Percentiles rank a stretch among this genome's conserved stretches.
Conservation (phyloP, 179 eudicot genomes). For the Carnegiea gigantea region DNA sequence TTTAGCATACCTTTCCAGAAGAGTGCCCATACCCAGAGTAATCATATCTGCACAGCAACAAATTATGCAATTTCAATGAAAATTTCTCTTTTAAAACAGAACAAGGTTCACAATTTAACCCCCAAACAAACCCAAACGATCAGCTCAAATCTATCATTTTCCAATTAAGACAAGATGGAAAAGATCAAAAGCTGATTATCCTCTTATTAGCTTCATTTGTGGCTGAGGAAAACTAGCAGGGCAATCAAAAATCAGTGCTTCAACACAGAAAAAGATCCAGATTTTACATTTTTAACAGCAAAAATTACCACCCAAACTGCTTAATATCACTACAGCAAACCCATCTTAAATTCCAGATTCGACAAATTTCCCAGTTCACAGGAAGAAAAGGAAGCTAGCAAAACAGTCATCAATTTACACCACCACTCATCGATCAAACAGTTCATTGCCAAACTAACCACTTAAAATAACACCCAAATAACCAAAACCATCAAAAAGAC, state of each 20-base stretch:
- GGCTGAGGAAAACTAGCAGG: background rate
- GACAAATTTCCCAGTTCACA: background rate
- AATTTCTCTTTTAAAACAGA: background rate
- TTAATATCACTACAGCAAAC: background rate
- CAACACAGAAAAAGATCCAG: background rate
- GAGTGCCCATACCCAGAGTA: slow-evolving; percentile 95
- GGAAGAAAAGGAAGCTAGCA: background rate
- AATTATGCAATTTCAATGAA: slow-evolving; percentile 7
- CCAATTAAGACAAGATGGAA: background rate
- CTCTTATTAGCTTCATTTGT: background rate
- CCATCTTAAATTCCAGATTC: background rate
- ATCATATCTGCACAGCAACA: slow-evolving; percentile 70
- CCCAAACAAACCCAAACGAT: background rate
- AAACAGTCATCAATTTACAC: background rate
- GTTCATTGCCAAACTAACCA: background rate
- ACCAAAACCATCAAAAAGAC: background rate
- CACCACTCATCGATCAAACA: slow-evolving; percentile 10
- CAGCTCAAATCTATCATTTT: background rate
- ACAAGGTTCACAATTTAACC: background rate
- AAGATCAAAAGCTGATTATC: background rate
- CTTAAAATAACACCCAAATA: background rate
- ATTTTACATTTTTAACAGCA: background rate
- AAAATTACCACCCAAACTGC: background rate
- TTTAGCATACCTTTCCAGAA: slow-evolving; percentile 68
- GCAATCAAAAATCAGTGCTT: background rate